Base-by-base conservation (phyloP, 2,329 filamentous ascomycete species). In the Monilinia fructigena region DNA sequence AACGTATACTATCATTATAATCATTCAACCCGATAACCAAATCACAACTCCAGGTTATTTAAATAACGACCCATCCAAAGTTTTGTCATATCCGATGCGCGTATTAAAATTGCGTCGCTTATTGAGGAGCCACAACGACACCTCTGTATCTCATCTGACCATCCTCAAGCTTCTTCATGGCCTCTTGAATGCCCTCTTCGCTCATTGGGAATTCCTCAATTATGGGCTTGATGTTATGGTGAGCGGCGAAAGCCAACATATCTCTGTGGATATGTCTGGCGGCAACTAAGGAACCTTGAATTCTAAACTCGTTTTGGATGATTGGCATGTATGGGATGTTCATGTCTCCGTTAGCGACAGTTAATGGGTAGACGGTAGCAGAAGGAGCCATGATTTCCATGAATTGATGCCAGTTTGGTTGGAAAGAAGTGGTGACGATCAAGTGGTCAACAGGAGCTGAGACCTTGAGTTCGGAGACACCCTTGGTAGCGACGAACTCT, bases 331-430 rank as follows among this genome's bases (percentile, higher is more conserved):
- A 74, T 12, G 75, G 75, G 26, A 76, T 73, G 18, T 55, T 70
- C 38, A 76, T 59, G 56, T 75, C 70, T 18, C 70, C 72, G 10
- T 89, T 85, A 0, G 88, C 86, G 2, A 85, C 84, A 20, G 87
- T 88, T 56, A 92, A 82, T 75, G 89, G 86, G 68, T 89, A 83
- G 70, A 90, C 85, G 7, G 80, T 81, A 4, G 87, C 87, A 54
- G 85, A 81, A 8, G 82, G 77, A 62, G 83, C 82, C 61, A 91
- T 80, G 38, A 92, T 80, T 8, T 78, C 74, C 60, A 92, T 79
- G 76, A 89, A 91, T 65, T 78, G 77, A 60, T 90, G 76, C 10
- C 88, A 88, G 86, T 91, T 88, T n/a, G 74, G 74, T 45, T 74
- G 71, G 60, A 70, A 69, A 5, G 70, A 73, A 26, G 72, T 70